These are phyloP conservation scores for Apiotrichum gracile DNA, from an alignment of 1,284 basidiomycete genomes.

Conservation along the genomic window DNA sequence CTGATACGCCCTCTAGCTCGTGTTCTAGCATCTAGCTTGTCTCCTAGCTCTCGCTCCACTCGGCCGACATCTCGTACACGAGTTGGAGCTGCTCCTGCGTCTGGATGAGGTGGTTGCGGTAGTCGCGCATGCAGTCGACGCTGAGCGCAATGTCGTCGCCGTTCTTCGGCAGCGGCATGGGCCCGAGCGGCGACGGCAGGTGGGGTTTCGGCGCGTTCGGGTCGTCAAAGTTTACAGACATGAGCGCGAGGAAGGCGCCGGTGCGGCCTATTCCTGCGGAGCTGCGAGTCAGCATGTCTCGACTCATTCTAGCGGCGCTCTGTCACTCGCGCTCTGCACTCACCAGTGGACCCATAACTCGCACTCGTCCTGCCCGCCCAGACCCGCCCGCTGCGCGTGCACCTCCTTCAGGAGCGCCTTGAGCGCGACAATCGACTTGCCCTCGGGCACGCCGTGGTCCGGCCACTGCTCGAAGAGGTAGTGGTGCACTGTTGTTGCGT, in stretches of 20 bases:
- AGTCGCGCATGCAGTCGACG: conserved; percentile 37
- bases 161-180: conserved; percentile 19
- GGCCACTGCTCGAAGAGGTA: conserved; percentile 43
- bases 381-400: conserved; percentile 11
- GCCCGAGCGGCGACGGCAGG: conserved; percentile 19
- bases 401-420: conserved; percentile 24
- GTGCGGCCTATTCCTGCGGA: conserved; percentile 44
- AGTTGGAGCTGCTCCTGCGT: conserved; percentile 31
- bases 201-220: not conserved
- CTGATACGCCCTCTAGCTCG: not conserved
- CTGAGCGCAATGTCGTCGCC: conserved; percentile 26
- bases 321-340: no score
- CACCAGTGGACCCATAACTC: conserved; percentile 47
- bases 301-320: not conserved
- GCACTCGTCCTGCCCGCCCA: conserved; percentile 18
- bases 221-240: conserved; percentile 22
- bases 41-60: not conserved
- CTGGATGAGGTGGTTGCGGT: conserved; percentile 34
- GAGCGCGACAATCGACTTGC: conserved; percentile 24
- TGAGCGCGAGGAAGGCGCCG: conserved; percentile 39
- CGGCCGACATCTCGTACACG: conserved; percentile 12
- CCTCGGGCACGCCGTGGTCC: conserved; percentile 40
- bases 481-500: conserved; percentile 25
- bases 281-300: conserved; percentile 9
- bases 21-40: no score